Evolutionary conservation across 2,329 filamentous ascomycete species (phyloP).

Genomic region (Alternaria hordeiaustralica): DNA sequence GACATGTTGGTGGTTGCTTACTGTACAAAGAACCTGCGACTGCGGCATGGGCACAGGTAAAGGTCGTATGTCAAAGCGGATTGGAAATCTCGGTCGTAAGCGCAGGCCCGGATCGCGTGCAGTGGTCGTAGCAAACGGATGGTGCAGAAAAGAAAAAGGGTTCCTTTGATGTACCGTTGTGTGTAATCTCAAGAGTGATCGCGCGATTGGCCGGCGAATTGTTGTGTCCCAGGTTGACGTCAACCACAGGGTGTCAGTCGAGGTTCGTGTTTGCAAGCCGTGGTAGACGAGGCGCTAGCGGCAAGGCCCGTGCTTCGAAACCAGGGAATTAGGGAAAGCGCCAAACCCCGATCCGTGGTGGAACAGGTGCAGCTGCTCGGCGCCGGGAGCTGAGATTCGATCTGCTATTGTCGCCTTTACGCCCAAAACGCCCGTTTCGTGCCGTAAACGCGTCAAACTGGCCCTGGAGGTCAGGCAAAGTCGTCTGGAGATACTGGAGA

Average conservation of each 20-base stretch:
- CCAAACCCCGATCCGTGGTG: conserved; percentile 32
- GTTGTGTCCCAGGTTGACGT: conserved; percentile 14
- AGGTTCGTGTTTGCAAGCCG: conserved; percentile 19
- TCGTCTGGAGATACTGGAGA: background rate
- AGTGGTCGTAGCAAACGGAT: background rate
- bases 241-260: conserved; percentile 13
- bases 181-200: background rate
- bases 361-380: conserved; percentile 37
- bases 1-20: conserved; percentile 35
- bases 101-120: background rate
- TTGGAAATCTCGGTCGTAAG: background rate
- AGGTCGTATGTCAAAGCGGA: background rate
- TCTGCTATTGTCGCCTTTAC: conserved; percentile 25
- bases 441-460: conserved; percentile 18
- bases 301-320: conserved; percentile 16
- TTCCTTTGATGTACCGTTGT: background rate
- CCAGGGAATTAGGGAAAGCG: conserved; percentile 26
- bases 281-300: conserved; percentile 23
- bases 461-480: background rate
- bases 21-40: conserved; percentile 1
- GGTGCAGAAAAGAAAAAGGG: background rate
- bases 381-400: conserved; percentile 41
- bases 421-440: conserved; percentile 13
- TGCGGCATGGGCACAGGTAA: conserved; percentile 24
- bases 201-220: background rate